phyloP scores from a whole-genome alignment of 1,284 basidiomycete species.

The Erythrobasidium hasegawianum region DNA sequence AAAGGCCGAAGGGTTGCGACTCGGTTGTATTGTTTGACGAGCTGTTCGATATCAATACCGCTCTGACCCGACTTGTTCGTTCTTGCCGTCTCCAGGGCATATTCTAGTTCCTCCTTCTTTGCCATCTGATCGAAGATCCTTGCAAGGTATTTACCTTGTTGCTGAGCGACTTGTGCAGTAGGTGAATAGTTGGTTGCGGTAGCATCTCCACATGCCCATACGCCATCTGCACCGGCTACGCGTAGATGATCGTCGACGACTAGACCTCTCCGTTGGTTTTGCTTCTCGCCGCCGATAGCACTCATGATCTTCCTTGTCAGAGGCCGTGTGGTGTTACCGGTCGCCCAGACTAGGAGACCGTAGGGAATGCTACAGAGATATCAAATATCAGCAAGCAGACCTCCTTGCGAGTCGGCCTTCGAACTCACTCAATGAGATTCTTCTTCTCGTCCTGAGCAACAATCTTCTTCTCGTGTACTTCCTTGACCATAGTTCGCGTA shows the following conservation, averaged over 20 bases:
- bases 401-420: no score
- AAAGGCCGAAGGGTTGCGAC: conserved; percentile 72
- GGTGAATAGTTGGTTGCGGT: conserved; percentile 77
- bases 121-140: conserved; percentile 74
- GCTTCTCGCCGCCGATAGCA: conserved; percentile 61
- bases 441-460: conserved; percentile 84
- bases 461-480: conserved; percentile 77
- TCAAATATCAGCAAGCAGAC: no score
- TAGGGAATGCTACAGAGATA: conserved; percentile 66
- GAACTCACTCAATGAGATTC: conserved; percentile 60
- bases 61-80: conserved; percentile 36
- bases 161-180: conserved; percentile 85
- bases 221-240: conserved; percentile 60
- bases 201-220: conserved; percentile 88
- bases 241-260: conserved; percentile 70
- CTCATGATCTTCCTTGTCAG: conserved; percentile 82
- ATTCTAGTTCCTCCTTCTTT: conserved; percentile 67
- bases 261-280: conserved; percentile 83
- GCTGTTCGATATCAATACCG: conserved; percentile 51
- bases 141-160: conserved; percentile 90
- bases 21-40: conserved; percentile 47
- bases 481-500: conserved; percentile 93
- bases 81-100: conserved; percentile 51
- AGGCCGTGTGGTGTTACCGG: conserved; percentile 78
- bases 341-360: conserved; percentile 65